These are phyloP conservation scores for Escallonia herrerae DNA, from an alignment of 129 eudicot species.

Conservation along the genomic window DNA sequence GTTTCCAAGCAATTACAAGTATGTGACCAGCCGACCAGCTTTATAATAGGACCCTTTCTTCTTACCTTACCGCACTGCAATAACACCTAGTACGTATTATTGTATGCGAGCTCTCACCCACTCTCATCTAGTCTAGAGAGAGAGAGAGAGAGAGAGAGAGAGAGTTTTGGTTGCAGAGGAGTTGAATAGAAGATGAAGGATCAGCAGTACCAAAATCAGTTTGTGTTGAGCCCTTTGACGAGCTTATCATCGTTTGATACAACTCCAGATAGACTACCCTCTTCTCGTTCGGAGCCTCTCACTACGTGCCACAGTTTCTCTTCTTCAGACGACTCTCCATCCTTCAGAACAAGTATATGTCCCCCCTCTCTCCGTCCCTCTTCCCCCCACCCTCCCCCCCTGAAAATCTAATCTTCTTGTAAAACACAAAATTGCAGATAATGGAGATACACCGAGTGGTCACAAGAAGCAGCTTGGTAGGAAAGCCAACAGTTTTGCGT, in stretches of 20 bases:
- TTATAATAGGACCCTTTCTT: not conserved
- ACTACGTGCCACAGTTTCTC: conserved; percentile 1
- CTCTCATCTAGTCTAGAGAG: not conserved
- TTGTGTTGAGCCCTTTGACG: not conserved
- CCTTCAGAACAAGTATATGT: conserved; percentile 3
- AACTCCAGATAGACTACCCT: conserved; percentile 8
- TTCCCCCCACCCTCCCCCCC: no score
- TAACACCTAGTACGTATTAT: not conserved
- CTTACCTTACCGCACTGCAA: not conserved
- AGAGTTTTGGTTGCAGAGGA: not conserved
- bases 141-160: not conserved
- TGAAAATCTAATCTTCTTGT: no score
- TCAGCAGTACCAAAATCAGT: not conserved
- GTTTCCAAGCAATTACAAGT: no score
- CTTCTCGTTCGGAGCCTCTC: conserved; percentile 7
- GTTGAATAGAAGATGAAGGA: not conserved
- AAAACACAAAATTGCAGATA: conserved; percentile 17
- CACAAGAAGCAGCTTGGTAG: conserved; percentile 12
- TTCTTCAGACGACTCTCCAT: conserved; percentile 3
- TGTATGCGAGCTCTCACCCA: no score
- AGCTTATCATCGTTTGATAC: not conserved
- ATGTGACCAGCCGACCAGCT: not conserved
- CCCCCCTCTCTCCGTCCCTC: not conserved
- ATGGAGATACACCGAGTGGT: conserved; percentile 11
- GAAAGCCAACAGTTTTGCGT: conserved; percentile 28